phyloP scores from a whole-genome alignment of 305 asterid species.

The Solanum aculeatissimum region DNA sequence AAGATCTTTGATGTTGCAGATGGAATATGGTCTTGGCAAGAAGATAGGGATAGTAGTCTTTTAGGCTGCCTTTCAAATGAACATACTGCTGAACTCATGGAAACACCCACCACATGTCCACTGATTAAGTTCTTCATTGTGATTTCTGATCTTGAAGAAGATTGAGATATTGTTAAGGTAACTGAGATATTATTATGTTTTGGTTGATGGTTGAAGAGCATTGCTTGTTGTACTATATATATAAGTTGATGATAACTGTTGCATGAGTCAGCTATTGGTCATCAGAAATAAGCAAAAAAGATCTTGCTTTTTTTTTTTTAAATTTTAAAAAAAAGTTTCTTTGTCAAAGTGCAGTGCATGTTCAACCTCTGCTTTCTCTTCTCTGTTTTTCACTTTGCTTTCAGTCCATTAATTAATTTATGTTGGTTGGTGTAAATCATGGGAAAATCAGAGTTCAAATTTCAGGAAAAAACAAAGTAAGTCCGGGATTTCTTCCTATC shows the following conservation, averaged over 20 bases:
- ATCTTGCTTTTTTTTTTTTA: background rate
- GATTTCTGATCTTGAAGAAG: background rate
- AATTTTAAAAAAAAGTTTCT: no score
- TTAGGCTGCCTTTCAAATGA: background rate
- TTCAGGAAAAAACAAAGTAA: no score
- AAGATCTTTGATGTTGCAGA: conserved; percentile 26
- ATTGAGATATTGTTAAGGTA: background rate
- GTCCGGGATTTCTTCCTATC: background rate
- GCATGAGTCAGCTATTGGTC: conserved; percentile 34
- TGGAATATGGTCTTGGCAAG: conserved; percentile 21
- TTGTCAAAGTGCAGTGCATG: background rate
- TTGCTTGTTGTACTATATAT: background rate
- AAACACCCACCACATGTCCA: background rate
- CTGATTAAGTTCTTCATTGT: background rate
- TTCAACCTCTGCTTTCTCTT: background rate
- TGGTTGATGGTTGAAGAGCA: background rate
- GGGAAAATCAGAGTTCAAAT: no score
- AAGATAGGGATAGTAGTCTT: conserved; percentile 8
- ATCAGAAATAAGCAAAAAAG: conserved; percentile 1
- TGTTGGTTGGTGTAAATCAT: no score
- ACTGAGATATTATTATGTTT: background rate
- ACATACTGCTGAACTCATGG: background rate
- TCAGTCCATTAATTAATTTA: background rate
- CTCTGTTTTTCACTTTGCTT: background rate
- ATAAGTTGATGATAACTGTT: background rate